phyloP scores from a whole-genome alignment of 345 rosid genomes.

The Citrus sp. region DNA sequence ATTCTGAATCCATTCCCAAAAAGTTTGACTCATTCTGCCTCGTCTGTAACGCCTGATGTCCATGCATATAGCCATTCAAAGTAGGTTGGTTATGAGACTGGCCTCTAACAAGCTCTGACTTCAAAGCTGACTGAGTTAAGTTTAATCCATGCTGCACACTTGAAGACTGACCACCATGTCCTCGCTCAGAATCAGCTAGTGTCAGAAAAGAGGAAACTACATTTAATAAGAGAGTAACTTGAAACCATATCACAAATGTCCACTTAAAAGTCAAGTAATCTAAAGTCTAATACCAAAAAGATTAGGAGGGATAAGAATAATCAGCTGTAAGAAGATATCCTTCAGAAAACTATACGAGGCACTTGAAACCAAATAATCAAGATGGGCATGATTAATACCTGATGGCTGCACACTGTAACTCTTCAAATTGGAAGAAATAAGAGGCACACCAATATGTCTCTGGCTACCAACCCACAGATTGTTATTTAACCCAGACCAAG shows the following conservation, averaged over 20 bases:
- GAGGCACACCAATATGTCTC: conserved; percentile 55
- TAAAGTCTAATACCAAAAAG: background rate
- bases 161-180: conserved; percentile 50
- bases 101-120: conserved; percentile 54
- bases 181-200: conserved; percentile 59
- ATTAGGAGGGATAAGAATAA: background rate
- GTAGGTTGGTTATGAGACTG: conserved; percentile 51
- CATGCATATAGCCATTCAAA: conserved; percentile 67
- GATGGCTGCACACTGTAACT: conserved; percentile 49
- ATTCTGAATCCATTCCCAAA: conserved; percentile 60
- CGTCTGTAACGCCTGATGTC: conserved; percentile 40
- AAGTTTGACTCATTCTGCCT: conserved; percentile 57
- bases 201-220: conserved; percentile 27
- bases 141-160: conserved; percentile 50
- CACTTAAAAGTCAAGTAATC: conserved; percentile 7
- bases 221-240: conserved; percentile 9
- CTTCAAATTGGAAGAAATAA: conserved; percentile 51
- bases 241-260: background rate
- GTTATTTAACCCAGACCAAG: conserved; percentile 58
- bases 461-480: conserved; percentile 56
- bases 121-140: conserved; percentile 43
- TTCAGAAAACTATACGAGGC: background rate
- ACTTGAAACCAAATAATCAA: conserved; percentile 11
- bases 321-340: background rate
- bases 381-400: conserved; percentile 41